A percentile compares a stretch with the other conserved stretches of the same genome.
Evolutionary conservation across 345 rosid genomes (phyloP).

Genomic region (Aquilaria sinensis): DNA sequence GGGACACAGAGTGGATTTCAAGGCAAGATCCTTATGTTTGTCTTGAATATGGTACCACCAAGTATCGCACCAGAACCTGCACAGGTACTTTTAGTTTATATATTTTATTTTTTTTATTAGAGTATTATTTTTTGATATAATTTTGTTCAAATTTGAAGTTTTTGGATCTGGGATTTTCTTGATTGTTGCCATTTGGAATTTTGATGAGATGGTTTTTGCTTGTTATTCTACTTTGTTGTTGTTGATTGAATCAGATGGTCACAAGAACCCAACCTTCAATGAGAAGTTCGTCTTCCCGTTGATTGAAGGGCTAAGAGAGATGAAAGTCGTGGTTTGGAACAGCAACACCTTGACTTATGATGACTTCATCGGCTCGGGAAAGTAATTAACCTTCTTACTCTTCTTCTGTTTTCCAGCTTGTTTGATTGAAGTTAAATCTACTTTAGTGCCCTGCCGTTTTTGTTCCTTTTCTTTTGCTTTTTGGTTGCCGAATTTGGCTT

Average conservation of each 20-base stretch:
- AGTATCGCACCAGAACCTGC: conserved; percentile 41
- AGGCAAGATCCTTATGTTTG: conserved; percentile 50
- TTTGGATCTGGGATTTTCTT: too few relatives aligned
- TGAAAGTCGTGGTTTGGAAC: conserved; percentile 40
- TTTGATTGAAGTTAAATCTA: not conserved
- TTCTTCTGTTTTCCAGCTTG: not conserved
- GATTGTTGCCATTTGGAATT: not conserved
- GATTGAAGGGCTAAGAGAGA: conserved; percentile 44
- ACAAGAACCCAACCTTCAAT: conserved; percentile 45
- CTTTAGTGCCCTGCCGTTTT: not conserved
- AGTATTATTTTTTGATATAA: too few relatives aligned
- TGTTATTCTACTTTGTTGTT: not conserved
- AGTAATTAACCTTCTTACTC: conserved; percentile 15
- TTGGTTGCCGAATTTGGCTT: too few relatives aligned
- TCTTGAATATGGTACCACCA: conserved; percentile 37
- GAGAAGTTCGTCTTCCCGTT: conserved; percentile 43
- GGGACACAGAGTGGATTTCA: conserved; percentile 50
- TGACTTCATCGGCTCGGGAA: conserved; percentile 46
- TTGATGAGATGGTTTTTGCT: too few relatives aligned
- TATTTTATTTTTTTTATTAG: too few relatives aligned
- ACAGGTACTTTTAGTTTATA: conserved; percentile 23
- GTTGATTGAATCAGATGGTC: conserved; percentile 31
- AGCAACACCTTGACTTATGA: conserved; percentile 34
- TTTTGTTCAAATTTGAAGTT: not conserved
- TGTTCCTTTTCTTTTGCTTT: not conserved